Percentiles rank a stretch among this genome's conserved stretches.
Evolutionary conservation across 176 grass and related monocot species (phyloP).

Genomic region (Eragrostis nindensis): DNA sequence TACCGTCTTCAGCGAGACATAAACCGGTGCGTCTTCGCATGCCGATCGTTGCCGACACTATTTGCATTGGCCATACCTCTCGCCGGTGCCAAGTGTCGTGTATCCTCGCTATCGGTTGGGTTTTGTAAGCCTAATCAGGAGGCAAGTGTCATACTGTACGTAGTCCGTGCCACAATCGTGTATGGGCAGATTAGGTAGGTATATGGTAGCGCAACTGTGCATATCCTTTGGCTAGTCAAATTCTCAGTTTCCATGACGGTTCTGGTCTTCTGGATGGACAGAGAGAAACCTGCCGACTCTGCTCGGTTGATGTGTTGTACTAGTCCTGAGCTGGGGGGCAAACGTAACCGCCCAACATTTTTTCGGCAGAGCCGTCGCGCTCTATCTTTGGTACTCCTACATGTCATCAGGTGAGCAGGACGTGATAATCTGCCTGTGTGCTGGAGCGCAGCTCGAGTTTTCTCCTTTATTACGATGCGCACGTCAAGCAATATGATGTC

Average conservation of each 20-base stretch:
- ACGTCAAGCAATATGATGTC: not conserved
- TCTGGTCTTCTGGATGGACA: not conserved
- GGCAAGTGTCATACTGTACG: slow-evolving; percentile 19
- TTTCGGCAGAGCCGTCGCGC: not conserved
- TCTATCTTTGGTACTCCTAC: not conserved
- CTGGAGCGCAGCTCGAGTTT: not conserved
- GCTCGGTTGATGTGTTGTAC: not conserved
- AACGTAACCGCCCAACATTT: not conserved
- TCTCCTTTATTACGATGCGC: not conserved
- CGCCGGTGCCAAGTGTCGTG: not conserved
- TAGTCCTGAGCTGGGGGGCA: not conserved
- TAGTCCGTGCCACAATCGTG: not conserved
- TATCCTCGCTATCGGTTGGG: not conserved
- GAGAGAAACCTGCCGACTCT: slow-evolving; percentile 33
- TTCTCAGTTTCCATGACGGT: not conserved
- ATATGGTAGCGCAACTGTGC: not conserved
- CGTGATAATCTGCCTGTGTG: not conserved
- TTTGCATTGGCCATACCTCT: not conserved
- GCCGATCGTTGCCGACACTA: slow-evolving; percentile 11
- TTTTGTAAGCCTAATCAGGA: not conserved
- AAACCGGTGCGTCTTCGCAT: not conserved
- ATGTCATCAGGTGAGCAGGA: not conserved
- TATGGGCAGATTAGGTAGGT: slow-evolving; percentile 37
- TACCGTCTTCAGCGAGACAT: not conserved
- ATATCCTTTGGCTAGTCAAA: not conserved